Conservation (phyloP, 352 stramenopile species). For the Pythium phragmiticola region DNA sequence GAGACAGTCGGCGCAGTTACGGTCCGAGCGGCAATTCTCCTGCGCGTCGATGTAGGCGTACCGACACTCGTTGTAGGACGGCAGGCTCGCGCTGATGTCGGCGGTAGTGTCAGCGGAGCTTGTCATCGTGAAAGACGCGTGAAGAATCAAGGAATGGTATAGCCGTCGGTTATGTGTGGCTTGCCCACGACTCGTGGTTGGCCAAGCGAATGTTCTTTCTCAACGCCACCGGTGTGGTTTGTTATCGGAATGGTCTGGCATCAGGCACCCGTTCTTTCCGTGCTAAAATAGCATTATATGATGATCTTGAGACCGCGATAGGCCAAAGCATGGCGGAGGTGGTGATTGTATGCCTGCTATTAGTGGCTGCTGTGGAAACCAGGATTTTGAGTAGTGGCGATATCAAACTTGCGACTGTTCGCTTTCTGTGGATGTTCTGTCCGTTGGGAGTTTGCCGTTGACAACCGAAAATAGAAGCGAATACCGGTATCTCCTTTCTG, state of each 20-base stretch:
- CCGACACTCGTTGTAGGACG: conserved; percentile 3
- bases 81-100: neutral
- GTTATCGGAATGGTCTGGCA: no score
- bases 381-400: no score
- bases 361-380: no score
- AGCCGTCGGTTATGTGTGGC: neutral
- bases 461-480: neutral
- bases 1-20: conserved; percentile 8
- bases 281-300: no score
- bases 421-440: neutral
- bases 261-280: no score
- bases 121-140: neutral
- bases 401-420: neutral
- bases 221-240: no score
- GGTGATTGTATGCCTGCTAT: no score
- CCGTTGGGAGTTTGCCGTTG: neutral
- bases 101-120: neutral
- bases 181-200: no score
- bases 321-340: no score
- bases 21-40: neutral
- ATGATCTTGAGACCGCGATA: no score
- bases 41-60: neutral
- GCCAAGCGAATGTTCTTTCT: no score
- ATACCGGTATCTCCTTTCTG: no score
- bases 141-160: neutral